Percentiles rank a stretch among this genome's conserved stretches.
Conservation (phyloP, 2,329 filamentous ascomycete species). For the Diaporthe velutina region DNA sequence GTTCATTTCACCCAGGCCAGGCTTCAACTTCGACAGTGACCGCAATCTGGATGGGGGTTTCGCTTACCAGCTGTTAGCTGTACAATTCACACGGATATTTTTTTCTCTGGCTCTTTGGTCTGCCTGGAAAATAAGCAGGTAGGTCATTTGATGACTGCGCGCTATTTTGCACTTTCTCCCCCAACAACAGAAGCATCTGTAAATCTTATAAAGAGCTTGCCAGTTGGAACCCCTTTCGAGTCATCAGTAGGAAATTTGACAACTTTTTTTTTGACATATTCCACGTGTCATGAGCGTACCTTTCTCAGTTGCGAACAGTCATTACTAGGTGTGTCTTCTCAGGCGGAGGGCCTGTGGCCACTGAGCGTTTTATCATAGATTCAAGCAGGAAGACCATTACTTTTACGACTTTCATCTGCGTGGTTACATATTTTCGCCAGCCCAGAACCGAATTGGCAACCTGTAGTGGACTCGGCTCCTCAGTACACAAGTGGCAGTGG, state of each 20-base stretch:
- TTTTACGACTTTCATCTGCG: no score
- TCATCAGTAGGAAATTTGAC: background rate
- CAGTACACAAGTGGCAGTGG: no score
- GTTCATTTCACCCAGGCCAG: background rate
- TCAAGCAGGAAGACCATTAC: background rate
- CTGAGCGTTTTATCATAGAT: background rate
- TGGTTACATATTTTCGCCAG: background rate
- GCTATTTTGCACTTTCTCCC: background rate
- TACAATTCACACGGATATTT: background rate
- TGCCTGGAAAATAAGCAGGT: no score
- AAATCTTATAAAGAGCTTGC: background rate
- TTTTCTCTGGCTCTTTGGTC: no score
- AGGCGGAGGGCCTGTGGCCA: no score
- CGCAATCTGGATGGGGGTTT: no score
- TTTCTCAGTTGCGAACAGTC: background rate
- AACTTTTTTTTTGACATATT: background rate
- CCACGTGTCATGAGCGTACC: background rate
- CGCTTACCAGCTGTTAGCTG: background rate
- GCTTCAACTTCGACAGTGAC: no score
- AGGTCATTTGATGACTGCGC: background rate
- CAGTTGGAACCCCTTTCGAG: background rate
- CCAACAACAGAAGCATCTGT: background rate
- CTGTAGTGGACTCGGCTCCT: background rate
- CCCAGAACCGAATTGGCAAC: background rate
- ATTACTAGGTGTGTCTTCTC: background rate